Base-by-base conservation (phyloP, 257 asterid species). In the Nicotiana obtusifolia region DNA sequence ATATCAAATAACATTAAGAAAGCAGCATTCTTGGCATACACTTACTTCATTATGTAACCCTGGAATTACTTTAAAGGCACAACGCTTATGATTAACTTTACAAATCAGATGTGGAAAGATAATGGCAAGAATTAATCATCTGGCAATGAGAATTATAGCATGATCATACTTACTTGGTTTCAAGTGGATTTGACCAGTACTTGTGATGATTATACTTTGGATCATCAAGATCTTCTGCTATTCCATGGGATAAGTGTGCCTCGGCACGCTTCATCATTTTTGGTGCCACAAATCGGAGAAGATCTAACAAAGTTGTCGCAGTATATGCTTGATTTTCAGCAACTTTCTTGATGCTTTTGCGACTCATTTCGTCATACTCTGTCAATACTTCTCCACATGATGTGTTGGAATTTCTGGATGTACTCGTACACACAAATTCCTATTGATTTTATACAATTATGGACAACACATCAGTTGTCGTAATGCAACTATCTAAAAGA, bases 181-280 rank as follows among this genome's bases (percentile, higher is more conserved):
- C 81, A 20, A 82, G 81, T 61, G 84, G 81, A 49, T 82, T 82
- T 60, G 84, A 82, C 84, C 84, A 82, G 57, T 82, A 82, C 73
- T 82, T 82, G 49, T 82, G 62, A 76, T 82, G 84, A 41, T 0
- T 16, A 53, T 82, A 82, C 77, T 82, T 75, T 3, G 65, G 84
- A 76, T 82, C 81, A 2, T 82, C 81, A 31, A 82, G 81, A 41
- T 82, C 68, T 7, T 82, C 84, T 4, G 84, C 84, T 82, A 82
- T 82, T 67, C 84, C 84, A 14, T 82, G 76, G 26, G 84, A 82
- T 35, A 75, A 61, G 53, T 82, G 84, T 60, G 77, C 67, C 81
- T 73, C 62, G 49, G 81, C 77, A 2, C 84, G 81, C 47, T 82
- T 47, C 81, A 76, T 82, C 84, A 82, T 82, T 82, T 82, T 82